A percentile compares a stretch with the other conserved stretches of the same genome.
Conservation (phyloP, 2,329 filamentous ascomycete genomes). For the Zymoseptoria crescenta region DNA sequence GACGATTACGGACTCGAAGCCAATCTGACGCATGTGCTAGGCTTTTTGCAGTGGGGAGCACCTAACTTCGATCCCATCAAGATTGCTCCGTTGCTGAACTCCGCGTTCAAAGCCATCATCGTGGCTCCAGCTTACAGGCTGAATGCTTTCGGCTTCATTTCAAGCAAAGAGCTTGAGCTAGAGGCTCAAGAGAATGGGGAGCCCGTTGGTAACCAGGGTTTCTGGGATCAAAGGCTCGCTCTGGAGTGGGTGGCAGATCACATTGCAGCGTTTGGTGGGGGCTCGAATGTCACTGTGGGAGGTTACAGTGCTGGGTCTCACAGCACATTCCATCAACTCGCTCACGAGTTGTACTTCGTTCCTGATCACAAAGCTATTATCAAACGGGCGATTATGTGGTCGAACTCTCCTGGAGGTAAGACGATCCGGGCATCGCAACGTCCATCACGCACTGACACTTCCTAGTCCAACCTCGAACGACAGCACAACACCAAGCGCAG, state of each 20-base stretch:
- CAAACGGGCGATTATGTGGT: slow-evolving; percentile 46
- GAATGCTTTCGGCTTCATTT: slow-evolving; percentile 50
- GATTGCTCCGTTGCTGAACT: slow-evolving; percentile 42
- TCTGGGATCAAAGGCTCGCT: slow-evolving; percentile 50
- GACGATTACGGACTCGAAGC: neutral
- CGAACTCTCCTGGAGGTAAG: slow-evolving; percentile 42
- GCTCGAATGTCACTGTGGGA: slow-evolving; percentile 43
- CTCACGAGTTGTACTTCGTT: slow-evolving; percentile 46
- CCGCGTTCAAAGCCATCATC: slow-evolving; percentile 43
- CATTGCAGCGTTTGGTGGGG: slow-evolving; percentile 43
- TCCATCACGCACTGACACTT: slow-evolving; percentile 31
- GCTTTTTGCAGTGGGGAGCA: slow-evolving; percentile 50
- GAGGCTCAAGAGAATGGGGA: slow-evolving; percentile 35
- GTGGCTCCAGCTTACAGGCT: slow-evolving; percentile 51
- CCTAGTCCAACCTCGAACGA: slow-evolving; percentile 43
- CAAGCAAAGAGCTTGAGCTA: slow-evolving; percentile 39
- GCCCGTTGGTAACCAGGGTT: slow-evolving; percentile 44
- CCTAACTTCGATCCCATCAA: slow-evolving; percentile 39
- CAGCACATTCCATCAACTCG: slow-evolving; percentile 50
- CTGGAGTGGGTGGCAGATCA: slow-evolving; percentile 49
- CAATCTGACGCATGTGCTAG: slow-evolving; percentile 17
- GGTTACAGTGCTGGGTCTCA: slow-evolving; percentile 52
- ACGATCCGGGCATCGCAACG: slow-evolving; percentile 45
- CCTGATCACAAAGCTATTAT: slow-evolving; percentile 42
- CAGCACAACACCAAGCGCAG: slow-evolving; percentile 42